These are phyloP conservation scores for Stemphylium beticola DNA, from an alignment of 2,329 filamentous ascomycete genomes.

Conservation along the genomic window DNA sequence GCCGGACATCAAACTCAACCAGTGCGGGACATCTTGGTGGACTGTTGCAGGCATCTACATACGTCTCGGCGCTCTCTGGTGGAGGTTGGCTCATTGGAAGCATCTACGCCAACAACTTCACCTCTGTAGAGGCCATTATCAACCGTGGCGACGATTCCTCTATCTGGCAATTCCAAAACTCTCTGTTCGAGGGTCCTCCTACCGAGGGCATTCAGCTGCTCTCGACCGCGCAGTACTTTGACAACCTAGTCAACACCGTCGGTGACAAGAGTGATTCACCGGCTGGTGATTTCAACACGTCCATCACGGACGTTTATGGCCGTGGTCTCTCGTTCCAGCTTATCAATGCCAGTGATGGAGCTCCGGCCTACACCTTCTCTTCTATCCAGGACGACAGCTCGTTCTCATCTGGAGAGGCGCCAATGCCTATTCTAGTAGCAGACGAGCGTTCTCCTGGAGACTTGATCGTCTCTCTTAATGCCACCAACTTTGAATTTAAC, in stretches of 20 bases:
- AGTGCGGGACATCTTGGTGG: slow-evolving; percentile 74
- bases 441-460: slow-evolving; percentile 71
- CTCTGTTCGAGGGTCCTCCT: slow-evolving; percentile 65
- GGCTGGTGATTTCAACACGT: slow-evolving; percentile 63
- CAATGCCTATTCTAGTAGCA: slow-evolving; percentile 76
- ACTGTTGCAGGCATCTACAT: slow-evolving; percentile 80
- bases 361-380: slow-evolving; percentile 79
- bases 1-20: slow-evolving; percentile 68
- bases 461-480: slow-evolving; percentile 68
- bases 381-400: slow-evolving; percentile 70
- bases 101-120: slow-evolving; percentile 79
- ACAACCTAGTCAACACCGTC: slow-evolving; percentile 64
- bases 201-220: slow-evolving; percentile 60
- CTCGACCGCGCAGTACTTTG: slow-evolving; percentile 67
- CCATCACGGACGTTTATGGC: slow-evolving; percentile 88
- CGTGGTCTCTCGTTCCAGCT: slow-evolving; percentile 86
- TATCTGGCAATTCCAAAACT: slow-evolving; percentile 69
- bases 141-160: slow-evolving; percentile 53
- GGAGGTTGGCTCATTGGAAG: slow-evolving; percentile 87
- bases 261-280: slow-evolving; percentile 66
- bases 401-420: slow-evolving; percentile 69
- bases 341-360: slow-evolving; percentile 76
- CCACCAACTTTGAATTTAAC: slow-evolving; percentile 78
- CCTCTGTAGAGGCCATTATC: slow-evolving; percentile 66
- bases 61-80: slow-evolving; percentile 80